These are phyloP conservation scores for Mycosphaerella sp. DNA, from an alignment of 2,329 filamentous ascomycete species.

Conservation along the genomic window DNA sequence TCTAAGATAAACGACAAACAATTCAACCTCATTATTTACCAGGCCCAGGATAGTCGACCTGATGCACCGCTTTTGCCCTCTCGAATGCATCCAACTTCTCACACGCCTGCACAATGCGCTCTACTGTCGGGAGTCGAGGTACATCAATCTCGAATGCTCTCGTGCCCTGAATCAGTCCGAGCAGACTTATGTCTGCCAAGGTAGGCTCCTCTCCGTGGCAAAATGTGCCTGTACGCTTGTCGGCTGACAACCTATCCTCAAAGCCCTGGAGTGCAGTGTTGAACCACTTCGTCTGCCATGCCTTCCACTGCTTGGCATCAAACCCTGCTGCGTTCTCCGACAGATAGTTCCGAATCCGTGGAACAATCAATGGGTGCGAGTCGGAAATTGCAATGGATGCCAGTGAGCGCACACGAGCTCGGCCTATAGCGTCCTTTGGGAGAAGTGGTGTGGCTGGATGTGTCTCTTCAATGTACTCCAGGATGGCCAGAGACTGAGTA, in stretches of 20 bases:
- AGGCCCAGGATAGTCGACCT: not conserved
- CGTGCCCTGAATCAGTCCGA: not conserved
- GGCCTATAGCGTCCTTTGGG: not conserved
- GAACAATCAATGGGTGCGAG: constrained; percentile 1
- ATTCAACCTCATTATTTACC: no score
- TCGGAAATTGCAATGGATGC: not conserved
- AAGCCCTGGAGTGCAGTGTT: constrained; percentile 1
- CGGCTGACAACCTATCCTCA: not conserved
- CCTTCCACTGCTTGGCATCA: not conserved
- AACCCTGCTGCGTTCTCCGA: not conserved
- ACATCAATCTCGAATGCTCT: constrained; percentile 6
- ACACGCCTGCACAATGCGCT: not conserved
- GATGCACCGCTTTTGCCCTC: not conserved
- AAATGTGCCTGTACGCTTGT: not conserved
- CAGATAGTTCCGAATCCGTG: not conserved
- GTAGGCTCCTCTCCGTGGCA: not conserved
- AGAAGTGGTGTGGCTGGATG: not conserved
- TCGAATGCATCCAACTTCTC: constrained; percentile 2
- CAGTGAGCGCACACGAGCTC: not conserved
- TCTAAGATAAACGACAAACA: no score
- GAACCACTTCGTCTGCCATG: constrained; percentile 4
- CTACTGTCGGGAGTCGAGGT: not conserved
- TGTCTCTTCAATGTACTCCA: not conserved
- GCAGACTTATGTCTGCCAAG: constrained; percentile 2
- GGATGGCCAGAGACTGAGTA: not conserved